Evolutionary conservation across 164 flowering plant species (phyloP), one percentile per base, ranked within the genome.

Genomic region (Nelumbo lutea): DNA sequence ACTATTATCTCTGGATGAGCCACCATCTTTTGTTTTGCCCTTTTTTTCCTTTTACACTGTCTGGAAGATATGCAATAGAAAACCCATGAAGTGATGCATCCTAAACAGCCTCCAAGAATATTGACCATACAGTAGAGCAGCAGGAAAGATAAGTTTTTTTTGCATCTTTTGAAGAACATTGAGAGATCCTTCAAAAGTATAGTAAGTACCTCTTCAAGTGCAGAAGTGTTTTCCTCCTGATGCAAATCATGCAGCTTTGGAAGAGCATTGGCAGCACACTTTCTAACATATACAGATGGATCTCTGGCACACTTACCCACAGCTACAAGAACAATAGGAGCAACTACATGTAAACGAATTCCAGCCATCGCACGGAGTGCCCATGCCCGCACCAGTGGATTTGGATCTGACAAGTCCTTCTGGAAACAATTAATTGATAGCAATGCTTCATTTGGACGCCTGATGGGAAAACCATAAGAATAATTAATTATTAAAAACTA

Each of bases 351-450:
- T 62, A 96, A 75, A 11, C 95, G 93, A 48, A 96, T 96, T 51
- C 98, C 99, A 38, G 98, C 98, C 96, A 96, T 93, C 47, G 99
- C 86, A 65, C 99, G 95, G n/a, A 96, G 88, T 9, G 99, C 98
- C 96, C 99, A 93, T 41, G 98, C 99, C 80, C 99, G 84, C 68
- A 96, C 98, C 82, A 90, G 75, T n/a, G 99, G 96, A 73, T 96
- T 96, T 15, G 88, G 64, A 81, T 96, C 99, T 65, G 90, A 92
- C 75, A 96, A 80, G 71, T 96, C 99, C 87, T 87, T 96, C 78
- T 96, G 99, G 81, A 93, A 96, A 80, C 73, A 93, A 74, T 96
- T 96, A 69, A 96, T 93, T 7, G 99, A 96, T 61, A 96, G 79
- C 84, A 96, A 85, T 43, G 97, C 97, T 77, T 96, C 99, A 81